These are phyloP conservation scores for Lagerstroemia speciosa DNA, from an alignment of 345 rosid genomes.

Conservation along the genomic window DNA sequence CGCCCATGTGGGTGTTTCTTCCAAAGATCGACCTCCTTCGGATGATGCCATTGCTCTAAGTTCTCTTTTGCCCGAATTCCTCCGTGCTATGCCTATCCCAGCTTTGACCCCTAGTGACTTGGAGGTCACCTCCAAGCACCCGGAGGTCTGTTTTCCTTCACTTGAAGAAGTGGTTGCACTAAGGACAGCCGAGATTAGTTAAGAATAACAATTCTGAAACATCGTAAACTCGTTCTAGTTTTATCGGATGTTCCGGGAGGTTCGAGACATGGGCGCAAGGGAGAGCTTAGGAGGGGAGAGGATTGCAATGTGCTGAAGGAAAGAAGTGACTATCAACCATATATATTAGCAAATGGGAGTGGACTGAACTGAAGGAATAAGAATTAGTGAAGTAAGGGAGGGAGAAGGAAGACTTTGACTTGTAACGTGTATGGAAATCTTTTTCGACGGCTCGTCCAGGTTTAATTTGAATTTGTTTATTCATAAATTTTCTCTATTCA, in stretches of 20 bases:
- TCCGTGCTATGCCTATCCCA: neutral
- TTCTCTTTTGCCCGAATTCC: no score
- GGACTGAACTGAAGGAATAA: neutral
- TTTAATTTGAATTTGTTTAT: no score
- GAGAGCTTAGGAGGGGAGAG: neutral
- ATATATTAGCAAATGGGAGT: conserved; percentile 6
- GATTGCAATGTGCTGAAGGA: neutral
- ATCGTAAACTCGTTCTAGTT: neutral
- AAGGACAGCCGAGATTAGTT: neutral
- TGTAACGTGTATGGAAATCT: neutral
- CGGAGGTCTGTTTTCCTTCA: no score
- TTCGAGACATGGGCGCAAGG: neutral
- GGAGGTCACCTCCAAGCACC: neutral
- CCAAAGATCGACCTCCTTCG: conserved; percentile 11
- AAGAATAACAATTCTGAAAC: neutral
- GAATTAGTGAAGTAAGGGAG: neutral
- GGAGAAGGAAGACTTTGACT: conserved; percentile 1
- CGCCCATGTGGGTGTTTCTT: conserved; percentile 33
- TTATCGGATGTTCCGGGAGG: neutral
- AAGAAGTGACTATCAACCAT: neutral
- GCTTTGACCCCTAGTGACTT: neutral
- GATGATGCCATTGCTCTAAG: conserved; percentile 2
- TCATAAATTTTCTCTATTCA: no score
- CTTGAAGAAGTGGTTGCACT: no score
- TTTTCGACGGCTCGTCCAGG: no score